These are phyloP conservation scores for Alternaria sp. DNA, from an alignment of 2,329 filamentous ascomycete species.

Conservation along the genomic window DNA sequence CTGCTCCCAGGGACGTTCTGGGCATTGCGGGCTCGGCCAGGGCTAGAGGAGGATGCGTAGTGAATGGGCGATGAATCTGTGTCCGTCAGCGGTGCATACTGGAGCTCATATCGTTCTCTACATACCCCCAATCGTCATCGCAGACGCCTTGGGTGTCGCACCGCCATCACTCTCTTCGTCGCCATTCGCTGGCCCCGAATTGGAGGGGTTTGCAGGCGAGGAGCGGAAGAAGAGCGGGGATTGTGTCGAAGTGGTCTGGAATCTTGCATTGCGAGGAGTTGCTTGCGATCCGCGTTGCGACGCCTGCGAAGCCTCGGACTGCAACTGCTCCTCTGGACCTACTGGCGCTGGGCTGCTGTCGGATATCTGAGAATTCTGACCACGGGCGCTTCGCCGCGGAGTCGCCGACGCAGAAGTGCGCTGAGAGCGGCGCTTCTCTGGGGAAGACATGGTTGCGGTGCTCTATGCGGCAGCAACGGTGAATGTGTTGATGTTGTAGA, in stretches of 20 bases:
- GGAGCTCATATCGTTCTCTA: neutral
- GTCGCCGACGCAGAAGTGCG: conserved; percentile 63
- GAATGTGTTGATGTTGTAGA: conserved; percentile 12
- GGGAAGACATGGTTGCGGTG: conserved; percentile 64
- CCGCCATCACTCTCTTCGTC: conserved; percentile 64
- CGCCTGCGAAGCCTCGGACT: conserved; percentile 50
- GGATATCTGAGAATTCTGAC: conserved; percentile 61
- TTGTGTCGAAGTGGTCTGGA: conserved; percentile 55
- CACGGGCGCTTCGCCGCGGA: conserved; percentile 61
- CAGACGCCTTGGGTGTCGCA: conserved; percentile 73
- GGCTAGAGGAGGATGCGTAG: conserved; percentile 90
- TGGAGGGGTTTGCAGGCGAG: conserved; percentile 59
- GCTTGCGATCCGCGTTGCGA: conserved; percentile 48
- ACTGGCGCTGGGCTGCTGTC: conserved; percentile 56
- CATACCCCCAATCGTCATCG: conserved; percentile 68
- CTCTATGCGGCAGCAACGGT: conserved; percentile 10
- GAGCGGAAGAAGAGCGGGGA: conserved; percentile 82
- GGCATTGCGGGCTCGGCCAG: conserved; percentile 66
- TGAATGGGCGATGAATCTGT: conserved; percentile 90
- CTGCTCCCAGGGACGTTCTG: conserved; percentile 77
- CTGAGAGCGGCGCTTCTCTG: conserved; percentile 61
- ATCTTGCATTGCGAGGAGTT: conserved; percentile 56
- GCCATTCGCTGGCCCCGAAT: conserved; percentile 48
- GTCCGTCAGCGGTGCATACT: conserved; percentile 17
- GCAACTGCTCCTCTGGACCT: conserved; percentile 53